Evolutionary conservation across 495 filamentous ascomycete species (phyloP).

Genomic region (Darksidea phi): DNA sequence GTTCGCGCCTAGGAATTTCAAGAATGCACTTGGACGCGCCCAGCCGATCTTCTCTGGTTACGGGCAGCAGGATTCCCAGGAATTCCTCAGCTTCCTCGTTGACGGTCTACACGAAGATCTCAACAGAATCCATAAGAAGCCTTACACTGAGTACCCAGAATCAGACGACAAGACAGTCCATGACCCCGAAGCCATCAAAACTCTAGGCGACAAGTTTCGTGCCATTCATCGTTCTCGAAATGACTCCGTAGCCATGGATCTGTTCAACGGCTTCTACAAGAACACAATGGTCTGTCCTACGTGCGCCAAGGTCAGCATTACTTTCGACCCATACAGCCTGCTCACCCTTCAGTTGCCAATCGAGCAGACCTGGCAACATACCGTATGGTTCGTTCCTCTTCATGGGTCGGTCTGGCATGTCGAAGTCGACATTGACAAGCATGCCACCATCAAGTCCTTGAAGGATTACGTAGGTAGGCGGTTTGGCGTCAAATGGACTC

Average conservation of each 20-base stretch:
- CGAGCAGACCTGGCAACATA: constrained; percentile 70
- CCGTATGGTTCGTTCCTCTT: constrained; percentile 72
- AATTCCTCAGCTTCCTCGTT: constrained; percentile 93
- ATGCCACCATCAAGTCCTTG: constrained; percentile 65
- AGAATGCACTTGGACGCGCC: constrained; percentile 72
- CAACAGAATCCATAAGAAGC: constrained; percentile 91
- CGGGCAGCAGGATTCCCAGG: constrained; percentile 95
- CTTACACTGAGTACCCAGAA: constrained; percentile 95
- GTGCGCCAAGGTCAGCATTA: constrained; percentile 95
- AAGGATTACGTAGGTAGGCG: constrained; percentile 74
- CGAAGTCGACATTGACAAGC: constrained; percentile 82
- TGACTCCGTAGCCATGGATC: constrained; percentile 88
- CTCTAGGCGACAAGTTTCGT: constrained; percentile 85
- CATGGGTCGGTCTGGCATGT: constrained; percentile 65
- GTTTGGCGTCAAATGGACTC: constrained; percentile 52
- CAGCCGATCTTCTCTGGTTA: constrained; percentile 88
- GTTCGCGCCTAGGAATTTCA: constrained; percentile 74
- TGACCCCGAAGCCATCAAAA: constrained; percentile 68
- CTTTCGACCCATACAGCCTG: constrained; percentile 96
- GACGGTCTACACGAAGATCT: constrained; percentile 94
- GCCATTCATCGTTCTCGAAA: constrained; percentile 89
- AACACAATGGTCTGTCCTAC: constrained; percentile 88
- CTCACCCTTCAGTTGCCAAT: constrained; percentile 87
- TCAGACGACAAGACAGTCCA: constrained; percentile 95
- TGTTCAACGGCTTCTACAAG: constrained; percentile 97